Evolutionary conservation across 1,284 basidiomycete species (phyloP).

Genomic region (Irpex rosettiformis): DNA sequence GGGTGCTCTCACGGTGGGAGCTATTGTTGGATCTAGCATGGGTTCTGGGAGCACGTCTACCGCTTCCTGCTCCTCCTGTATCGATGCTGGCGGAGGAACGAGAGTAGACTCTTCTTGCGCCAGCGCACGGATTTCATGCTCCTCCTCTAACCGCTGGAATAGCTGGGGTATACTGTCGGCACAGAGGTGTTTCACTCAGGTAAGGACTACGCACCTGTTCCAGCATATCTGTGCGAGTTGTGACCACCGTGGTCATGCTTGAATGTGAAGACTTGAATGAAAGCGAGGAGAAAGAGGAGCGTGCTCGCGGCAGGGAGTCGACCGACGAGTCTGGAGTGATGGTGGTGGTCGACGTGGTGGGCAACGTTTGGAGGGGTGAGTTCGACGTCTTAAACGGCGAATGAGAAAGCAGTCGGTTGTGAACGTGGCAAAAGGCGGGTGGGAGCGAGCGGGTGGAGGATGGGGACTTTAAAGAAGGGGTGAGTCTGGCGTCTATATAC

Average conservation of each 20-base stretch:
- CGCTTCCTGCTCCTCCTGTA: constrained; percentile 11
- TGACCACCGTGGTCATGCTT: constrained; percentile 12
- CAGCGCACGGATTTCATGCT: constrained; percentile 43
- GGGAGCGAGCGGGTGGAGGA: background rate
- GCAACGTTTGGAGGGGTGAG: constrained; percentile 1
- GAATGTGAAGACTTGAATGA: constrained; percentile 11
- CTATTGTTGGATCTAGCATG: constrained; percentile 16
- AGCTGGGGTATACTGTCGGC: constrained; percentile 32
- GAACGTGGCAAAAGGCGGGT: background rate
- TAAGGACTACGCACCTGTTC: constrained; percentile 18
- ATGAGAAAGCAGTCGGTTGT: background rate
- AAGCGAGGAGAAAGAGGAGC: constrained; percentile 6
- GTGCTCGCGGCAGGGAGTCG: constrained; percentile 1
- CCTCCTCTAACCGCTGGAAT: constrained; percentile 51
- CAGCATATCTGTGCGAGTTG: constrained; percentile 18
- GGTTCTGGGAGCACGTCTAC: background rate
- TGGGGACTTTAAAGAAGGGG: background rate
- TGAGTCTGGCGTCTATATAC: background rate
- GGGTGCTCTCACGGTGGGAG: constrained; percentile 20
- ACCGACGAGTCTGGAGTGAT: constrained; percentile 5
- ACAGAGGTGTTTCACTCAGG: background rate
- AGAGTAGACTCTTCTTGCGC: constrained; percentile 25
- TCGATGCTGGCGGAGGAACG: background rate
- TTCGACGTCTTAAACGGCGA: background rate
- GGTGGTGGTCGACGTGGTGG: constrained; percentile 5